A percentile compares a stretch with the other conserved stretches of the same genome.
phyloP scores from a whole-genome alignment of 2,329 filamentous ascomycete species.

The Neurospora sp. region DNA sequence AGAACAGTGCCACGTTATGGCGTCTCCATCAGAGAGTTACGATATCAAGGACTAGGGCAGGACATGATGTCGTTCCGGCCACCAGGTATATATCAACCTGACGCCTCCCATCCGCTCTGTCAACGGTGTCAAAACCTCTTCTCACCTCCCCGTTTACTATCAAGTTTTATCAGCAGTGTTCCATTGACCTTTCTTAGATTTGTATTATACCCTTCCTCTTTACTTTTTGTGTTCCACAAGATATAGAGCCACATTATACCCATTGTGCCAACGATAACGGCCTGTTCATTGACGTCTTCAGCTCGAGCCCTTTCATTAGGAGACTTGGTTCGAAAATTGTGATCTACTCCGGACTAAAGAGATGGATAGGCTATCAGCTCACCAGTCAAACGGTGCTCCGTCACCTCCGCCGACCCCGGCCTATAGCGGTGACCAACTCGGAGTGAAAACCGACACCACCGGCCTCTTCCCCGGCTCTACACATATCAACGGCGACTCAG shows the following conservation, averaged over 20 bases:
- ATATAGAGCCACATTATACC: background rate
- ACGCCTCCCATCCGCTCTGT: background rate
- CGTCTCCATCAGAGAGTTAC: background rate
- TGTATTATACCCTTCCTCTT: background rate
- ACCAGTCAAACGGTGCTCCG: conserved; percentile 9
- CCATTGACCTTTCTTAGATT: background rate
- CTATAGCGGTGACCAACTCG: conserved; percentile 1
- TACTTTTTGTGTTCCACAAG: background rate
- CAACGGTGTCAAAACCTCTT: background rate
- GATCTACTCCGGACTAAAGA: background rate
- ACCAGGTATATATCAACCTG: background rate
- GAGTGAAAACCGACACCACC: background rate
- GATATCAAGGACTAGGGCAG: background rate
- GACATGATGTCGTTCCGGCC: background rate
- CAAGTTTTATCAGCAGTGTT: background rate
- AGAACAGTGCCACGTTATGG: background rate
- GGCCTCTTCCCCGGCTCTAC: conserved; percentile 1
- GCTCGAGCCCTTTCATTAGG: background rate
- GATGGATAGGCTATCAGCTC: conserved; percentile 10
- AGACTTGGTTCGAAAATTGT: background rate
- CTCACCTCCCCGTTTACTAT: background rate
- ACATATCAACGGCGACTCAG: background rate
- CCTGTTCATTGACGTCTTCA: background rate
- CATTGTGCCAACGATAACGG: background rate
- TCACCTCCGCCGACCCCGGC: conserved; percentile 17